Base-by-base conservation (phyloP, 2,329 filamentous ascomycete genomes). In the Penicillium janthinellum region DNA sequence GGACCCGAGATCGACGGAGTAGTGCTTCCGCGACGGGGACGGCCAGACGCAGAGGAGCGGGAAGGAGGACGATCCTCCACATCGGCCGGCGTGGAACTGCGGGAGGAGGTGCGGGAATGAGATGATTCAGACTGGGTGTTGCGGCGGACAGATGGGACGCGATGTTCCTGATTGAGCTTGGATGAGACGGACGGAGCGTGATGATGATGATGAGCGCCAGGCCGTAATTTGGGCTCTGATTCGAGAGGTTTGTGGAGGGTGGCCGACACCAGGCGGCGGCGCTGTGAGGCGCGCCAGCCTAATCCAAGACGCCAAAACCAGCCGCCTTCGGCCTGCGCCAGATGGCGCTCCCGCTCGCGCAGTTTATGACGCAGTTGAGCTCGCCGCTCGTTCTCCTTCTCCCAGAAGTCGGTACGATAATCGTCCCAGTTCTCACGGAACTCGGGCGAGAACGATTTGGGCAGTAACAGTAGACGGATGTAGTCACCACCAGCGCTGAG, bases 371-470 rank as follows among this genome's bases (percentile, higher is more conserved):
- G 84, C 25, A 97, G 80, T 58, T 90, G 79, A 2, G 89, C 85
- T 12, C 95, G 87, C 2, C 94, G 88, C 75, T 96, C 92, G 72
- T 99, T 99, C 75, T 99, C 95, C 62, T 88, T 88, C 69, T 97
- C 94, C 95, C 95, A 99, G 77, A 97, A 99, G 61, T 97, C 93
- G 37, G 89, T 88, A 55, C 95, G 86, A 77, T 96, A 99, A 15
- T 94, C 83, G 72, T 99, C 95, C 95, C 95, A 99, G 65, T 96
- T 96, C 75, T 98, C 93, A 20, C 95, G 86, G 71, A 99, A 99
- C 49, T 91, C 92, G 0, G 95, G 89, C 5, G 91, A 96, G 72
- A 99, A 99, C 0, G 93, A 92, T 73, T 99, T 99, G 0, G 95
- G 92, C 11, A 97, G 84, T 7, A 99, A 82, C 17, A 98, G 81